Conservation (phyloP, 2,329 filamentous ascomycete species). For the Rutstroemia sp. region DNA sequence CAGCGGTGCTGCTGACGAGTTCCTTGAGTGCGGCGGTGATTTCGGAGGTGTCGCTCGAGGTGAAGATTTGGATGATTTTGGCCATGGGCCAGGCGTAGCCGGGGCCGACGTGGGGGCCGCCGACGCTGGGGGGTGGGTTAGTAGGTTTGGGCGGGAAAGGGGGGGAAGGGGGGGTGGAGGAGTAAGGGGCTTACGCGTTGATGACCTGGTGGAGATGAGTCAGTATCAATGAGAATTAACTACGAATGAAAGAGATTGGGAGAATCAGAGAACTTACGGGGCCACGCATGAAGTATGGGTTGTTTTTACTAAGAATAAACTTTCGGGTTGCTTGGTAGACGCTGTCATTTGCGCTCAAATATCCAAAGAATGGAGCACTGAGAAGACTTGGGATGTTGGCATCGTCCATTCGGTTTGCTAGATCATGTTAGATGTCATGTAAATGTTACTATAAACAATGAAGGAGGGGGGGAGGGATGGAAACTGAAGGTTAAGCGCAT, state of each 20-base stretch:
- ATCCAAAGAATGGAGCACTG: conserved; percentile 57
- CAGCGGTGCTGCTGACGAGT: conserved; percentile 21
- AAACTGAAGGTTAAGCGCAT: not conserved
- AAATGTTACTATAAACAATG: not conserved
- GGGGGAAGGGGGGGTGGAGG: conserved; percentile 36
- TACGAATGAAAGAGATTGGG: conserved; percentile 34
- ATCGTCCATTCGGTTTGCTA: conserved; percentile 59
- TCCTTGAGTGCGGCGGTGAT: conserved; percentile 24
- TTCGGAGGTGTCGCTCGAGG: conserved; percentile 33
- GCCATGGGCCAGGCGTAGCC: conserved; percentile 49
- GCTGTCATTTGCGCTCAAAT: conserved; percentile 47
- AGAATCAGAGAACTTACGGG: conserved; percentile 9
- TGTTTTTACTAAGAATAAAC: conserved; percentile 68
- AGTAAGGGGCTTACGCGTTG: conserved; percentile 39
- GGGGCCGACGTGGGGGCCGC: conserved; percentile 58
- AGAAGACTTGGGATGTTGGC: conserved; percentile 64
- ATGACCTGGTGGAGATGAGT: conserved; percentile 35
- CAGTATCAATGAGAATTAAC: not conserved
- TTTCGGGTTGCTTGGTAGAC: conserved; percentile 73
- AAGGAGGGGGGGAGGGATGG: not conserved
- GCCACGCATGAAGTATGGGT: conserved; percentile 64
- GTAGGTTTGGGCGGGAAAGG: conserved; percentile 26
- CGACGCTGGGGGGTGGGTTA: conserved; percentile 44
- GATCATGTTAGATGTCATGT: conserved; percentile 19
- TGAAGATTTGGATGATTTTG: conserved; percentile 45